Percentiles rank a stretch among this genome's conserved stretches.
Conservation (phyloP, 331 rosid species). For the Arachis monticola region DNA sequence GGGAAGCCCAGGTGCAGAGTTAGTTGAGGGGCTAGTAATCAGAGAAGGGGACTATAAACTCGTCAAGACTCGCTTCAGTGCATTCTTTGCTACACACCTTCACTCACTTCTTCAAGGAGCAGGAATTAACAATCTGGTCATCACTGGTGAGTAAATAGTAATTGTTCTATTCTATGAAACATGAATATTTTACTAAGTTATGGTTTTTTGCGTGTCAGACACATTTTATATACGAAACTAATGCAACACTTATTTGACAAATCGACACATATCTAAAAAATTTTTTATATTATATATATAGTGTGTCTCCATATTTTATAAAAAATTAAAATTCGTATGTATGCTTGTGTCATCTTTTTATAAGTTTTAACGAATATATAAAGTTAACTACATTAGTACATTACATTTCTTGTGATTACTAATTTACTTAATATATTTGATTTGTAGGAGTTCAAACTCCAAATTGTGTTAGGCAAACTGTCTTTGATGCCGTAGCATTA, state of each 20-base stretch:
- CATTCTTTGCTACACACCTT: conserved; percentile 83
- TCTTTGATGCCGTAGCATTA: conserved; percentile 81
- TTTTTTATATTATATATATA: no score
- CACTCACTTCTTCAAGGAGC: conserved; percentile 72
- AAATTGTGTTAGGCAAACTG: conserved; percentile 93
- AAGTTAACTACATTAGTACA: background rate
- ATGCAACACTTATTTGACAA: no score
- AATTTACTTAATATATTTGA: background rate
- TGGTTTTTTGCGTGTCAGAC: no score
- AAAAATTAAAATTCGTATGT: no score
- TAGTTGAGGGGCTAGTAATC: conserved; percentile 76
- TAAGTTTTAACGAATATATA: background rate
- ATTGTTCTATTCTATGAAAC: no score
- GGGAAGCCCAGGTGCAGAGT: conserved; percentile 75
- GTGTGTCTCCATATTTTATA: no score
- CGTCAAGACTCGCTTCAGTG: conserved; percentile 91
- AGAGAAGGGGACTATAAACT: conserved; percentile 84
- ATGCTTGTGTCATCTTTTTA: background rate
- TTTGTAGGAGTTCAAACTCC: conserved; percentile 93
- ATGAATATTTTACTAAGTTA: no score
- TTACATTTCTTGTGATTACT: conserved; percentile 9
- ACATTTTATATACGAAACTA: no score
- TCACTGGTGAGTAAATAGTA: conserved; percentile 59
- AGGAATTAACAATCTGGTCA: conserved; percentile 65
- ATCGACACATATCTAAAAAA: no score